These are phyloP conservation scores for Globisporangium spinosum DNA, from an alignment of 352 stramenopile species.

Conservation along the genomic window DNA sequence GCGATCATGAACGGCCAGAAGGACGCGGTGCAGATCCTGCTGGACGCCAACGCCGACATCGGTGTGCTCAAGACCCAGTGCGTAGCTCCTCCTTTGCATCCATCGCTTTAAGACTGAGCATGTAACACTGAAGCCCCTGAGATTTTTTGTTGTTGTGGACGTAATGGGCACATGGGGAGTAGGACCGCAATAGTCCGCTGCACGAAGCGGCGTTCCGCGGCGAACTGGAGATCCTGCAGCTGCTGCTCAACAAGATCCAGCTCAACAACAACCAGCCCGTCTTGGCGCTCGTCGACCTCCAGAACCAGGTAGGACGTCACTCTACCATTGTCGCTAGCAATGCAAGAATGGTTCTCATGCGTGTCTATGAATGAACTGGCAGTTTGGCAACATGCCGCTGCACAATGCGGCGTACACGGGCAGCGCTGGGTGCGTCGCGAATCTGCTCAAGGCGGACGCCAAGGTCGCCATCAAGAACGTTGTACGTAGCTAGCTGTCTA, in stretches of 20 bases:
- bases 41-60: constrained; percentile 59
- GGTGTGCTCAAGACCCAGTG: constrained; percentile 65
- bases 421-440: constrained; percentile 37
- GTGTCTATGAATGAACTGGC: not conserved
- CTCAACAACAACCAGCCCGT: constrained; percentile 34
- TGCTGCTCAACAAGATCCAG: constrained; percentile 51
- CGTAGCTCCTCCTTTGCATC: not conserved
- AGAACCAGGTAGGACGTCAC: constrained; percentile 43
- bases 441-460: constrained; percentile 50
- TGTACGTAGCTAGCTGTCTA: constrained; percentile 24
- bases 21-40: constrained; percentile 48
- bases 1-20: constrained; percentile 62
- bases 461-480: constrained; percentile 46
- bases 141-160: too few species aligned
- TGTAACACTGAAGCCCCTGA: not conserved
- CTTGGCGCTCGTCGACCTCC: constrained; percentile 42
- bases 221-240: constrained; percentile 43
- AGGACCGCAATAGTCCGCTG: constrained; percentile 75
- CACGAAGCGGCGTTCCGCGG: constrained; percentile 63
- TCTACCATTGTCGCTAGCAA: not conserved
- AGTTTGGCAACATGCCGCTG: constrained; percentile 80
- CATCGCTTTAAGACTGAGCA: not conserved
- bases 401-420: constrained; percentile 69
- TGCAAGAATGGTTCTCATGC: not conserved
- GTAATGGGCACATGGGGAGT: not conserved